Evolutionary conservation across 148 eudicot species (phyloP), one percentile per base, ranked within the genome.

Genomic region (Arctostaphylos glauca): DNA sequence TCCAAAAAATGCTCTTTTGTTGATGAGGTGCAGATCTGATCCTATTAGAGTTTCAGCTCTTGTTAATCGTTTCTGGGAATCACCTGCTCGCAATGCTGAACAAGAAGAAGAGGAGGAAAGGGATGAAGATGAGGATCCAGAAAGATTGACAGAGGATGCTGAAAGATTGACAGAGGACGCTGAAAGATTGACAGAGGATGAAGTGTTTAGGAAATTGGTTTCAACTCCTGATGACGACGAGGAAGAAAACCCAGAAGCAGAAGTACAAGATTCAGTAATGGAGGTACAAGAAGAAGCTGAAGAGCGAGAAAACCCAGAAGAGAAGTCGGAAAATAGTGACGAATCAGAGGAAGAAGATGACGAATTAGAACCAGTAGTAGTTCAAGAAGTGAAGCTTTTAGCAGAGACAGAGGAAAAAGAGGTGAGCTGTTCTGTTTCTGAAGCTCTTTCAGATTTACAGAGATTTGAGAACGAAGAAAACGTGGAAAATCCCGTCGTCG

Each of bases 1-100:
- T 1, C 98, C 98, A 0, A 94, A 92, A 86, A 95, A 95, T 86
- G 98, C 98, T 1, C 82, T 95, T 68, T 87, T 95, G 83, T 82
- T 95, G 81, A 95, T 95, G 98, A 87, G 98, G 81, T 96, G 98
- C 81, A 92, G 96, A 91, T 94, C 98, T 86, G 97, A 96, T 89
- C 98, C 98, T 0, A 73, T 90, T 78, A 92, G 90, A 78, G 90
- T 94, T 90, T 90, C 92, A 14, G 90, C 95, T 44, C 90, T 95
- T 79, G 89, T 94, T n/a, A 88, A 81, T 23, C 87, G 91, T 59
- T 81, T 91, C 13, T 87, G 86, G 88, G 95, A 92, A 41, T 83
- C 88, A 6, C 66, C 86, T 70, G 64, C 67, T 81, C 23, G 79
- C 15, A 60, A 23, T 68, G 48, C 49, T 3, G 87, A 75, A 31